Evolutionary conservation across 257 asterid genomes (phyloP), one percentile per base, ranked within the genome.

Genomic region (Anisodus acutangulus): DNA sequence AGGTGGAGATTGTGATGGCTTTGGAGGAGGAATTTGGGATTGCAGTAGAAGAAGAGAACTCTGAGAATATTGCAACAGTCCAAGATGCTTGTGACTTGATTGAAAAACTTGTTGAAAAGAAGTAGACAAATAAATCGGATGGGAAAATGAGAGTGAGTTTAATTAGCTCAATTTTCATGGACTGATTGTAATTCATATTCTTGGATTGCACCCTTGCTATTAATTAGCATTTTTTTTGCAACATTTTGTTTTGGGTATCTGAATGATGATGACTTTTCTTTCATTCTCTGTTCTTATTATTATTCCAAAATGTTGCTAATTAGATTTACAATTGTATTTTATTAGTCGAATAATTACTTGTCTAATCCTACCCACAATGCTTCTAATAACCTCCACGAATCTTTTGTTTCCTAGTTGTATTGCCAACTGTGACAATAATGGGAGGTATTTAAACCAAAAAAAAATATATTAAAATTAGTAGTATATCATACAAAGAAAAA

Each of bases 1-100:
- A 94, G 97, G 97, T 94, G 84, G 98, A 94, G 35, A 94, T 94
- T 22, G 98, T 94, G 5, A 92, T 94, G 97, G 93, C 92, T 81
- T 86, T 94, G 15, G 97, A 94, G 87, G 95, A 92, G 80, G 94
- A 87, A 83, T 94, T 94, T 62, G 89, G 87, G 35, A 94, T 94
- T 55, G 89, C 69, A 0, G 94, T 94, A 87, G 97, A 92, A 79
- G 97, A 94, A 47, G 97, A 92, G 85, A 93, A 86, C 76, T 88
- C 97, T 0, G 95, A 92, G 88, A 90, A 85, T 78, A 93, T 94
- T 71, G 87, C 92, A 9, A 92, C 93, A 9, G 92, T 94, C 55
- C 91, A 92, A 86, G 94, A 92, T 83, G 98, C 97, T 6, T 97
- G 97, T 12, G 97, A 94, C 63, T 80, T 93, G 88, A 93, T 94